Conservation (phyloP, 345 rosid species). For the Firmiana major region DNA sequence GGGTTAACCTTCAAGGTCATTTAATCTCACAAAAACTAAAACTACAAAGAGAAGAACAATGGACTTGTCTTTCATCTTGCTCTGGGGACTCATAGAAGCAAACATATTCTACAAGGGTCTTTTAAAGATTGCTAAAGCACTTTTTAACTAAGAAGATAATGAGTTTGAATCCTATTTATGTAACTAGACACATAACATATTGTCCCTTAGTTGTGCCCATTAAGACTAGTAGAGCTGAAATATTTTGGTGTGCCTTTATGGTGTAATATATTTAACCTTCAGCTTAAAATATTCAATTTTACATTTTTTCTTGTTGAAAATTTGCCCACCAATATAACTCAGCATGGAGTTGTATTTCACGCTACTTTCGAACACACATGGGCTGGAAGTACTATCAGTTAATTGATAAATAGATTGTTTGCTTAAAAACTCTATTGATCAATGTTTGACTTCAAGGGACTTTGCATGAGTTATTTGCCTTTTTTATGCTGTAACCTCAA, state of each 20-base stretch:
- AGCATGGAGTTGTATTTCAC: not conserved
- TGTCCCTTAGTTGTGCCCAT: not conserved
- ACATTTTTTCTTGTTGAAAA: not conserved
- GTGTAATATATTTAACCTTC: not conserved
- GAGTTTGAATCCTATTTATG: not conserved
- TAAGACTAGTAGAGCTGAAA: not conserved
- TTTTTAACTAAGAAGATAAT: not conserved
- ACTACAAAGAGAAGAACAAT: not conserved
- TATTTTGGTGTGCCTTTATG: not conserved
- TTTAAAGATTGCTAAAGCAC: not conserved
- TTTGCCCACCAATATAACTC: not conserved
- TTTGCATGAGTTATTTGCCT: not conserved
- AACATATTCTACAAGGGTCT: not conserved
- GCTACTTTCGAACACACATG: not conserved
- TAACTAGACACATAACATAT: not conserved
- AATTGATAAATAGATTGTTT: not conserved
- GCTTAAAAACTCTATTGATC: not conserved
- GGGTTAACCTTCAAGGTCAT: not conserved
- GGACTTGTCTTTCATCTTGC: not conserved
- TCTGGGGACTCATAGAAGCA: not conserved
- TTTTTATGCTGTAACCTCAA: not conserved
- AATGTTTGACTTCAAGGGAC: not conserved
- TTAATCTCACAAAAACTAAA: not conserved
- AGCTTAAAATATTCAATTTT: not conserved
- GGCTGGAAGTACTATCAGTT: not conserved